phyloP scores from a whole-genome alignment of 805 yeast genomes.

The Tetrapisispora phaffii region DNA sequence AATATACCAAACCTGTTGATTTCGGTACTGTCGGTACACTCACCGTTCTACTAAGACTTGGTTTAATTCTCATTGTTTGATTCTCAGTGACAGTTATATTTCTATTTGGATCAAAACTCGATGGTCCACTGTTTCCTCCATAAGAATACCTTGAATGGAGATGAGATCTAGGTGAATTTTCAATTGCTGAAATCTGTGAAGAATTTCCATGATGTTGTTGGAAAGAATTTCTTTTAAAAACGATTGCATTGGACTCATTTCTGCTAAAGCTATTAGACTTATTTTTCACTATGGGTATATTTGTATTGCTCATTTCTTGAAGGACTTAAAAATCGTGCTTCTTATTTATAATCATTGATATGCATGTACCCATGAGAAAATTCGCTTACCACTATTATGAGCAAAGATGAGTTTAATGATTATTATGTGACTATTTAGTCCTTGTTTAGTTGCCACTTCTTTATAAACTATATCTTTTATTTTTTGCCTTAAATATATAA shows the following conservation, averaged over 20 bases:
- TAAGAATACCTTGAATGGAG: constrained; percentile 10
- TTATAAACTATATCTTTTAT: too few relatives aligned
- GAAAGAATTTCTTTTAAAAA: constrained; percentile 11
- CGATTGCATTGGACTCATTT: constrained; percentile 9
- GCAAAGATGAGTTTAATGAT: too few relatives aligned
- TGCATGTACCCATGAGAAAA: neutral
- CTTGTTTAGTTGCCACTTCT: too few relatives aligned
- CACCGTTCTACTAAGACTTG: neutral
- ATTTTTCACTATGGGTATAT: neutral
- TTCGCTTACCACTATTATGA: too few relatives aligned
- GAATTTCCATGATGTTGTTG: constrained; percentile 11
- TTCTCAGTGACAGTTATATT: constrained; percentile 5
- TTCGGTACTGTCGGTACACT: constrained; percentile 6
- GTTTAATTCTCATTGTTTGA: constrained; percentile 2
- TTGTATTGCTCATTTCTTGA: neutral
- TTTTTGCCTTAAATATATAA: too few relatives aligned
- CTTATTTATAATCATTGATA: neutral
- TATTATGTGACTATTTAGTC: too few relatives aligned
- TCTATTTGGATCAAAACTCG: constrained; percentile 8
- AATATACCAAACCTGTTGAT: constrained; percentile 21
- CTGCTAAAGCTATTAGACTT: constrained; percentile 4
- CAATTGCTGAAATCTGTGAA: constrained; percentile 5
- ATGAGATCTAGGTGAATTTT: constrained; percentile 12
- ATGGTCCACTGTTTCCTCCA: constrained; percentile 6
- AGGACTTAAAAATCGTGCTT: neutral